Conservation (phyloP, 257 asterid species). For the Solanum infundibuliforme region DNA sequence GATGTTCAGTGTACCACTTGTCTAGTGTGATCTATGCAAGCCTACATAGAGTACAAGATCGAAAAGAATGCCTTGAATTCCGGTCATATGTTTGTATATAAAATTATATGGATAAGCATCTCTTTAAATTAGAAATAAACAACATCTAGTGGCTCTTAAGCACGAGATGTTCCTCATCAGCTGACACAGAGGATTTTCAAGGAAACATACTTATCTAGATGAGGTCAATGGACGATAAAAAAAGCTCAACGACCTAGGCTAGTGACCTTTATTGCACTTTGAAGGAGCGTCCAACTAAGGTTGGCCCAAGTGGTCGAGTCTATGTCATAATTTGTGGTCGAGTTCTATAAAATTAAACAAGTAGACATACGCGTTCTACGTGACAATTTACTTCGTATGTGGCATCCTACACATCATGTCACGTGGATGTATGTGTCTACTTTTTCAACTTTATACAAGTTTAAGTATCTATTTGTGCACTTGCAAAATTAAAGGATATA, state of each 20-base stretch:
- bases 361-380: too few species aligned
- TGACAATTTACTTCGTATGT: neutral
- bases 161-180: neutral
- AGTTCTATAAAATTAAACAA: too few species aligned
- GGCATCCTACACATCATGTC: neutral
- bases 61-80: neutral
- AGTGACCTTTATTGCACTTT: slow-evolving; percentile 1
- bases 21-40: neutral
- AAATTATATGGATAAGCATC: neutral
- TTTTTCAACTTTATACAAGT: too few species aligned
- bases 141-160: neutral
- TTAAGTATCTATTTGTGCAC: too few species aligned
- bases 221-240: slow-evolving; percentile 8
- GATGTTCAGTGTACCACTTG: neutral
- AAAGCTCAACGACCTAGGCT: neutral
- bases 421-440: neutral
- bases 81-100: too few species aligned
- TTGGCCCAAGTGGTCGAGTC: neutral
- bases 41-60: neutral
- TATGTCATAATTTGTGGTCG: too few species aligned
- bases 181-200: neutral
- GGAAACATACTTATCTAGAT: slow-evolving; percentile 18
- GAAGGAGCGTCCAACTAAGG: neutral
- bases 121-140: too few species aligned
- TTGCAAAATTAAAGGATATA: too few species aligned